Evolutionary conservation across 257 asterid species (phyloP).

Genomic region (Nicotiana knightiana): DNA sequence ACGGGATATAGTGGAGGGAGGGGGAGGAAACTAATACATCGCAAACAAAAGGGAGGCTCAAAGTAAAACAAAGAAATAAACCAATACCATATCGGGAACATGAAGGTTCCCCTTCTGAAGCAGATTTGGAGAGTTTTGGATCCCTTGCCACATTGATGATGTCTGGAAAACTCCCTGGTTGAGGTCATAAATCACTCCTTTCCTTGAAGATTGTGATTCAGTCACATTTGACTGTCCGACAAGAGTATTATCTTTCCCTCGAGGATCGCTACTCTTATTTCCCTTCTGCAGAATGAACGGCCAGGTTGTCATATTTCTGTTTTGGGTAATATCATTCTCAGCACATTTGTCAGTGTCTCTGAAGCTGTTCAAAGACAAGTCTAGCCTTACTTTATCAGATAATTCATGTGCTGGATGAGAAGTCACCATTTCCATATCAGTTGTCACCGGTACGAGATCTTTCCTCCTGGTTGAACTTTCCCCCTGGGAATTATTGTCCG

Average conservation of each 20-base stretch:
- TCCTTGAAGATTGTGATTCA: constrained; percentile 6
- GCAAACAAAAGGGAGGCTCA: background rate
- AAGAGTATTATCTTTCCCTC: constrained; percentile 3
- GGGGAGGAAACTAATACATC: background rate
- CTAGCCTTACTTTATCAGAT: constrained; percentile 32
- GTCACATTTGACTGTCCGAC: constrained; percentile 5
- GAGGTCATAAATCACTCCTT: constrained; percentile 9
- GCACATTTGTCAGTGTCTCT: constrained; percentile 14
- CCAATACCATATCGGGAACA: background rate
- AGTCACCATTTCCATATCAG: background rate
- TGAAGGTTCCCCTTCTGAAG: constrained; percentile 1
- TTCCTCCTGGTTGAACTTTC: constrained; percentile 27
- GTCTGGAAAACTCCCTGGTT: constrained; percentile 5
- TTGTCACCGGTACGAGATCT: background rate
- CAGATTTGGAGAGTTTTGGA: constrained; percentile 4
- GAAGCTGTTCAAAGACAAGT: constrained; percentile 54
- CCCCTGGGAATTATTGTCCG: constrained; percentile 18
- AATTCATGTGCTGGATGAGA: constrained; percentile 1
- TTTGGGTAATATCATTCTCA: constrained; percentile 15
- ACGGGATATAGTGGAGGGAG: background rate
- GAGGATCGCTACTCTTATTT: background rate
- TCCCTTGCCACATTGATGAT: background rate
- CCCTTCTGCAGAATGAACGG: constrained; percentile 10
- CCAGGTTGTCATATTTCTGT: background rate
- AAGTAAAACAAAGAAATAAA: background rate